Evolutionary conservation across 2,329 filamentous ascomycete species (phyloP).

Genomic region (Ophiostoma piceae): DNA sequence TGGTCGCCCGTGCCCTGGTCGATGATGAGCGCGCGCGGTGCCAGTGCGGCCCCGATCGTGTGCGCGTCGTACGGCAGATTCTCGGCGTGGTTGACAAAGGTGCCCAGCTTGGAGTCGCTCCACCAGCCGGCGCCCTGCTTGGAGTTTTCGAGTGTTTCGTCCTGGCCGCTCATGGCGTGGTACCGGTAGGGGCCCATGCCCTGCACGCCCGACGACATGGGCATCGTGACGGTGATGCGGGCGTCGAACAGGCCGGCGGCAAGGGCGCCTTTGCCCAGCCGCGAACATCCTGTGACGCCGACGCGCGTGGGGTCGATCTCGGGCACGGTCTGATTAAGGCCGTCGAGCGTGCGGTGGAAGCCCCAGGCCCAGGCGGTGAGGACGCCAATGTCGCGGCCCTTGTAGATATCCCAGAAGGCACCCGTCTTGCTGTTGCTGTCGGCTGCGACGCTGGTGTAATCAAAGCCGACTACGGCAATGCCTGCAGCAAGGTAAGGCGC

Average conservation of each 20-base stretch:
- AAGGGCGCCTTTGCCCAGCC: neutral
- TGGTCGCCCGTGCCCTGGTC: conserved; percentile 50
- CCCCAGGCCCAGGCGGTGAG: neutral
- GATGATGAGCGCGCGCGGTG: conserved; percentile 34
- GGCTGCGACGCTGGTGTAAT: neutral
- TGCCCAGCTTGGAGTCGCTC: conserved; percentile 50
- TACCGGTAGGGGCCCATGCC: conserved; percentile 51
- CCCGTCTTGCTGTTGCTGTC: neutral
- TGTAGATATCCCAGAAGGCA: neutral
- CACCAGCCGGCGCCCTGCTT: conserved; percentile 51
- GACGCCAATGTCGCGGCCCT: neutral
- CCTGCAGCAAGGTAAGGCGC: neutral
- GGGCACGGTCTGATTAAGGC: neutral
- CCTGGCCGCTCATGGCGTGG: conserved; percentile 42
- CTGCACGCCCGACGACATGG: conserved; percentile 52
- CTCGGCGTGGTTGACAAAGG: conserved; percentile 49
- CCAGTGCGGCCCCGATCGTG: neutral
- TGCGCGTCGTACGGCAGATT: conserved; percentile 36
- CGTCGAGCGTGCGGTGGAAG: neutral
- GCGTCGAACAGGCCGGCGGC: conserved; percentile 33
- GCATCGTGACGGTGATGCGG: conserved; percentile 51
- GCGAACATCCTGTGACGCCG: neutral
- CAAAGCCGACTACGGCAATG: neutral
- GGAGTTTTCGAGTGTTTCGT: conserved; percentile 46
- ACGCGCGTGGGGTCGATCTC: neutral